These are phyloP conservation scores for Lepidium africanum DNA, from an alignment of 345 rosid genomes.

Conservation along the genomic window DNA sequence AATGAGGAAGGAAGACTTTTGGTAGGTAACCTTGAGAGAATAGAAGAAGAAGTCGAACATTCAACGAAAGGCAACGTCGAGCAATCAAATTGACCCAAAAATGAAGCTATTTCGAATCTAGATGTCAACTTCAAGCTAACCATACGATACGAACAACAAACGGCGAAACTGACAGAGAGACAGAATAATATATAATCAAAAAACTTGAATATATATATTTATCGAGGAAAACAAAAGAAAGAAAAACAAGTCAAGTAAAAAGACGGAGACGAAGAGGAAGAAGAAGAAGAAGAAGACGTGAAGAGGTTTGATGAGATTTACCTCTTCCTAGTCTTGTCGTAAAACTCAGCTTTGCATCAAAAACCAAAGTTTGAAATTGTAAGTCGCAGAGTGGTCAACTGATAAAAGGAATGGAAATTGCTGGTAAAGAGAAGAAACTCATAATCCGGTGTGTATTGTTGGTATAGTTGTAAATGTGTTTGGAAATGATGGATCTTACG, in stretches of 20 bases:
- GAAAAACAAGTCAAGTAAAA: constrained; percentile 4
- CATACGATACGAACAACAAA: constrained; percentile 23
- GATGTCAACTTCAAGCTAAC: constrained; percentile 25
- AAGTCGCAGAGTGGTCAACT: background rate
- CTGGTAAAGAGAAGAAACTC: background rate
- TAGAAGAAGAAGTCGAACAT: constrained; percentile 32
- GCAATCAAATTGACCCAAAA: constrained; percentile 19
- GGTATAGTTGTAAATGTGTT: background rate
- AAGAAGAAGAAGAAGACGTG: constrained; percentile 5
- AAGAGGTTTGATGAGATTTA: constrained; percentile 17
- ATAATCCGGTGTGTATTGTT: background rate
- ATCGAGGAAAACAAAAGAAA: background rate
- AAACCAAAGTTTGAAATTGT: background rate
- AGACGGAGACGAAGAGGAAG: constrained; percentile 15
- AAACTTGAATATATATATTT: background rate
- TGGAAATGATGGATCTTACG: constrained; percentile 18
- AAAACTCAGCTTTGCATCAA: background rate
- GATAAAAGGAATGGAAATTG: background rate
- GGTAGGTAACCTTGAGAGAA: constrained; percentile 34
- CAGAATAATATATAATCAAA: background rate
- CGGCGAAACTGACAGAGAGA: constrained; percentile 8
- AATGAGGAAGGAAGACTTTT: background rate
- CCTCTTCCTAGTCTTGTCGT: background rate
- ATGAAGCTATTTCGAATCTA: constrained; percentile 28
- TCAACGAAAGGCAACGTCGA: constrained; percentile 31